Evolutionary conservation across 352 stramenopile genomes (phyloP), one percentile per base, ranked within the genome.

Genomic region (Blastocystis sp.): DNA sequence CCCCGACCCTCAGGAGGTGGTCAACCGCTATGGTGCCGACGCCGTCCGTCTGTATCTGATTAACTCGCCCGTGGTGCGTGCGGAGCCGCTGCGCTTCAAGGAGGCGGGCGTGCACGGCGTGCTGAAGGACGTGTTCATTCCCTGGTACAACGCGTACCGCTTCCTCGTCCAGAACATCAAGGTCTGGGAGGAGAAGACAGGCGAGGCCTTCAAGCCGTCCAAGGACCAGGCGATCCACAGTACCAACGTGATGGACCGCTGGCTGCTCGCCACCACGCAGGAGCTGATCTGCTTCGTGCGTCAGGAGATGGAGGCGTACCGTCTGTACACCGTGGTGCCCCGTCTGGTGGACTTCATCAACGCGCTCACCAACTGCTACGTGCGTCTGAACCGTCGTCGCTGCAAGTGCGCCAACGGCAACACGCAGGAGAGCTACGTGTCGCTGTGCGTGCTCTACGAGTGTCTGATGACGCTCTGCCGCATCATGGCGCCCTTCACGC

Each of bases 321-420:
- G 96, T 77, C 90, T 99, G 56, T 99, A 99, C 92, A 99, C 96
- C 67, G 96, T 99, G 69, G 93, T 98, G 88, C 95, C 96, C 18
- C 93, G 93, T 72, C 91, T 99, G 38, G 93, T 99, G 16, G 91
- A 92, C 84, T 99, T 98, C 88, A 97, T 99, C 59, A 93, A 96
- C 34, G 92, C 98, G 88, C 92, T 99, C 29, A 99, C 96, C 42
- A 99, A 99, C 90, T 98, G 94, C 48, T 99, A 98, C 89, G 94
- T 99, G 48, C 94, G 96, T 51, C 90, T 99, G 24, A 99, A 99
- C 91, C 93, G 96, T 53, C 92, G 94, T 76, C 93, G 96, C 18
- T 92, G 99, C 57, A 99, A 99, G 91, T 96, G 96, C 71, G 90
- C 89, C 34, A 92, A 94, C 24, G 93, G 92, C 40, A 93, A 94